Base-by-base conservation (phyloP, 768 basidiomycete genomes). In the Serendipita sp. region DNA sequence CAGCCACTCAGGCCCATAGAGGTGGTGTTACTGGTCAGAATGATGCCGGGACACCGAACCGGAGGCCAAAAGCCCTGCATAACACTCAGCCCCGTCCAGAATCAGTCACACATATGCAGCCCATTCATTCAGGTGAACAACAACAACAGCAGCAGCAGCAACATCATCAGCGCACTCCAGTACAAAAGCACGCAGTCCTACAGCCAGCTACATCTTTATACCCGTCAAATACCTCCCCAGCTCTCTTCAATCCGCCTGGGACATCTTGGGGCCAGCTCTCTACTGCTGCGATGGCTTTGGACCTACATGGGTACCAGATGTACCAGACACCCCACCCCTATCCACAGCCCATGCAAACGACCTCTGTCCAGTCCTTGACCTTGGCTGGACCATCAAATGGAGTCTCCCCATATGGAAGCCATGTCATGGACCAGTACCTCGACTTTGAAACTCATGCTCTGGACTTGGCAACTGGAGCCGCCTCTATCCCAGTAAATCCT, bases 391-490 rank as follows among this genome's bases (percentile, higher is more conserved):
- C 48, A 24, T 18, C 18, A 8, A 28, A 4, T n/a, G 35, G 16
- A 35, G 5, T 8, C 28, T 8, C 4, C 4, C n/a, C 56, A 30
- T 34, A 38, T 38, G 28, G 37, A 34, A 60, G 35, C n/a, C 56
- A 60, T 10, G 16, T 60, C 5, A 60, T 60, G 56, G 56, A 60
- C 8, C 56, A 60, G n/a, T 60, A 30, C 32, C 16, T 37, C 28
- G 56, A 60, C 56, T 60, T 60, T 18, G 56, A 60, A n/a, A 60
- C 56, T 4, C 24, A 60, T 60, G 56, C 56, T n/a, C 56, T 60
- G 28, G 56, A 60, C 34, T 37, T 60, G 18, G 56, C 56, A n/a
- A 60, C 56, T 10, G 34, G 16, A 51, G n/a, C 48, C 7, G 35
- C 5, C 28, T 60, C 37, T 30, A 3, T 60, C 35, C 37, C n/a